Evolutionary conservation across 1,284 basidiomycete species (phyloP).

Genomic region (Peniophora sp.): DNA sequence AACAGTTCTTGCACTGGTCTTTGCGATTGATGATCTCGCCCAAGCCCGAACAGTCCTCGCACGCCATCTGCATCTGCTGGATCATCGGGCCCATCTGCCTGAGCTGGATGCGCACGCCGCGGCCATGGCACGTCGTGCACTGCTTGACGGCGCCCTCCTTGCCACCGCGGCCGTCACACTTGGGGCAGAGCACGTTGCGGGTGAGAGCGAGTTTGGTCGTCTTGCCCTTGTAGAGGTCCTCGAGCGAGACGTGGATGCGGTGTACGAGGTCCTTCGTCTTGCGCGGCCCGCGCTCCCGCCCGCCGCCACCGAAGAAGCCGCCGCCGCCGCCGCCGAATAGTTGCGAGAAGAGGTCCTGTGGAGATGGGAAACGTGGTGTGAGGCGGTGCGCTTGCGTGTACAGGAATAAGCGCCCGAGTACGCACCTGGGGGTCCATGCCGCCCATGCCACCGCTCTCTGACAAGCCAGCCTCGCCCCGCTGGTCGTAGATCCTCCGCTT

Average conservation of each 20-base stretch:
- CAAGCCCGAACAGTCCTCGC: conserved; percentile 86
- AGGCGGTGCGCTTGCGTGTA: too few species aligned
- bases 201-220: conserved; percentile 96
- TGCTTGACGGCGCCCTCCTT: conserved; percentile 91
- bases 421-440: conserved; percentile 92
- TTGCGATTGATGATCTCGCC: conserved; percentile 94
- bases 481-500: conserved; percentile 86
- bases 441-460: conserved; percentile 82
- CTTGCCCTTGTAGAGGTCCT: conserved; percentile 98
- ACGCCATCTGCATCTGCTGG: conserved; percentile 96
- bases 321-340: conserved; percentile 71
- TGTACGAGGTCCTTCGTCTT: conserved; percentile 99
- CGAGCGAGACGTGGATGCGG: conserved; percentile 91
- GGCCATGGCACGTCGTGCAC: conserved; percentile 80
- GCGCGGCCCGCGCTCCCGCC: conserved; percentile 72
- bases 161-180: conserved; percentile 95
- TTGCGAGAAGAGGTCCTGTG: conserved; percentile 93
- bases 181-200: conserved; percentile 88
- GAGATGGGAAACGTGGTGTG: neutral
- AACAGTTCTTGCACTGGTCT: conserved; percentile 90
- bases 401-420: conserved; percentile 6
- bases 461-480: conserved; percentile 88
- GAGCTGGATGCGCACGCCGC: conserved; percentile 86
- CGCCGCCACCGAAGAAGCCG: conserved; percentile 51
- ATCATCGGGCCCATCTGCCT: conserved; percentile 99